These are phyloP conservation scores for Chamaecyparis obtusa DNA, from an alignment of 75 land plant genomes.

Conservation along the genomic window DNA sequence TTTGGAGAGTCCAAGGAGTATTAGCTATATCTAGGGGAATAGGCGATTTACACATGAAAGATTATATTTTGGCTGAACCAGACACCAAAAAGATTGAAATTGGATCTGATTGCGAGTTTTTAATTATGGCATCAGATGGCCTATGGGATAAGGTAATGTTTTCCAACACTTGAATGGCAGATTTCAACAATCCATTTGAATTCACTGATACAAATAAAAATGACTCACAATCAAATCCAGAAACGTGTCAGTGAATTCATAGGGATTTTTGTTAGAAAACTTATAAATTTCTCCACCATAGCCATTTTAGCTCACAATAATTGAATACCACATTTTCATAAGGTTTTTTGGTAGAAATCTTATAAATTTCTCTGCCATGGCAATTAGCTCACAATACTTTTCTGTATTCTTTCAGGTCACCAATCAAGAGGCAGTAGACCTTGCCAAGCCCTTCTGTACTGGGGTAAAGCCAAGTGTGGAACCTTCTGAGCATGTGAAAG, in stretches of 20 bases:
- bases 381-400: not conserved
- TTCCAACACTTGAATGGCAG: not conserved
- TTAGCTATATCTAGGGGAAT: slow-evolving; percentile 80
- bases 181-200: too few relatives aligned
- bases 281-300: too few relatives aligned
- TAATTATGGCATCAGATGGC: slow-evolving; percentile 80
- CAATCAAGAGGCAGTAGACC: slow-evolving; percentile 77
- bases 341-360: not conserved
- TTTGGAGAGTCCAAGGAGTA: slow-evolving; percentile 71
- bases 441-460: slow-evolving; percentile 14
- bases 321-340: not conserved
- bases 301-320: too few relatives aligned
- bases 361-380: not conserved
- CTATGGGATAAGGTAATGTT: slow-evolving; percentile 71
- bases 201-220: too few relatives aligned
- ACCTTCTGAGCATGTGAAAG: not conserved
- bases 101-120: slow-evolving; percentile 48
- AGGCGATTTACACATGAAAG: slow-evolving; percentile 72
- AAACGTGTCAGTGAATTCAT: too few relatives aligned
- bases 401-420: slow-evolving; percentile 37
- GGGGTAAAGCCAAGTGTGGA: not conserved
- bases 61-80: slow-evolving; percentile 73
- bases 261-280: too few relatives aligned
- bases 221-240: too few relatives aligned
- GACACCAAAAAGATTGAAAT: slow-evolving; percentile 48